Conservation (phyloP, 202 grass and related monocot genomes). For the Zoysia matrella region DNA sequence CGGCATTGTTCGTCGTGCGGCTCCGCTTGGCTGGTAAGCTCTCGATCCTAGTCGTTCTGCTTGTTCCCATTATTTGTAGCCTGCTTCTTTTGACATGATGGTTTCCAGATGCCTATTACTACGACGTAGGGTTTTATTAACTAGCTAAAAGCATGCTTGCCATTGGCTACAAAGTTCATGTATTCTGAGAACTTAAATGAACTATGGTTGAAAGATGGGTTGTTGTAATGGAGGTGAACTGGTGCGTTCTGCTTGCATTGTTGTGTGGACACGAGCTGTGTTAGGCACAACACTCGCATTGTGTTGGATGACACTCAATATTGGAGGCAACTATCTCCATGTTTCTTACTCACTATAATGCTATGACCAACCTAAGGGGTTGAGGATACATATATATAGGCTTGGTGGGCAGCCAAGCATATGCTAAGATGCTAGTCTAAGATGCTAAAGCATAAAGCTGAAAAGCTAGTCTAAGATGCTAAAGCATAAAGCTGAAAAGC, state of each 20-base stretch:
- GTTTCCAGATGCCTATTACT: not conserved
- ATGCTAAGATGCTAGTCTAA: too few species aligned
- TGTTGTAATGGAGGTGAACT: not conserved
- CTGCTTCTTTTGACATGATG: not conserved
- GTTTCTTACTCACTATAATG: too few species aligned
- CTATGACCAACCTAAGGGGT: too few species aligned
- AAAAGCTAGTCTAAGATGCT: too few species aligned
- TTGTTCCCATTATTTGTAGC: not conserved
- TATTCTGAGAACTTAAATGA: not conserved
- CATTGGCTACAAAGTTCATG: not conserved
- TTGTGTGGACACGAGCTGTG: not conserved
- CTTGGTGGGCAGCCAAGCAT: too few species aligned
- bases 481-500: too few species aligned
- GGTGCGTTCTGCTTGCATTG: not conserved
- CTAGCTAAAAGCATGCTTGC: not conserved
- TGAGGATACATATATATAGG: too few species aligned
- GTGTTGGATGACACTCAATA: too few species aligned
- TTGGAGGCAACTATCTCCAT: too few species aligned
- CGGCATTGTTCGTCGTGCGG: not conserved
- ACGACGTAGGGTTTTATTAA: not conserved
- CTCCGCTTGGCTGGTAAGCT: slow-evolving; percentile 33
- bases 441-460: too few species aligned
- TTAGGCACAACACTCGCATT: too few species aligned
- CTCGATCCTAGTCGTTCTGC: not conserved
- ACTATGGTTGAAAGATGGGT: not conserved